phyloP scores from a whole-genome alignment of 345 rosid species.

The Brassica cretica region DNA sequence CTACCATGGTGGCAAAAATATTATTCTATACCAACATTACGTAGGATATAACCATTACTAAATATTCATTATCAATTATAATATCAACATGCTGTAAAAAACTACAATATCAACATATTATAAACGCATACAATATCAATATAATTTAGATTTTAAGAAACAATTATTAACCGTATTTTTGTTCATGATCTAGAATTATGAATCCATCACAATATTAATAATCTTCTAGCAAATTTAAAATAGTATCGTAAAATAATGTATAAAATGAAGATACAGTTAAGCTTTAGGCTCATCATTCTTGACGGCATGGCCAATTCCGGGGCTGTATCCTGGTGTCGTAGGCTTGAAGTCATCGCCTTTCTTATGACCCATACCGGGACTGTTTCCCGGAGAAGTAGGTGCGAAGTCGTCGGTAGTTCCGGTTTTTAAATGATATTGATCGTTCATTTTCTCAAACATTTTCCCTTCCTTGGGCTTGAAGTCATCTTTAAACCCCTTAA shows the following conservation, averaged over 20 bases:
- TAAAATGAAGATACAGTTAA: slow-evolving; percentile 32
- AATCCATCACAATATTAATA: slow-evolving; percentile 17
- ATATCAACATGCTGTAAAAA: background rate
- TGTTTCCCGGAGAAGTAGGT: slow-evolving; percentile 40
- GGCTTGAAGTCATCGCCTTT: slow-evolving; percentile 48
- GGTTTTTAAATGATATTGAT: slow-evolving; percentile 14
- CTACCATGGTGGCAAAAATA: background rate
- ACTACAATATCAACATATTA: slow-evolving; percentile 17
- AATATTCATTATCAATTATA: background rate
- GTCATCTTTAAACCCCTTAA: background rate
- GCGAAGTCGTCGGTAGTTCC: slow-evolving; percentile 40
- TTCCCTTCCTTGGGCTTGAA: slow-evolving; percentile 22
- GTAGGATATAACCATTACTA: background rate
- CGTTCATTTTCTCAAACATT: background rate
- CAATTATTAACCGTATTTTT: slow-evolving; percentile 1
- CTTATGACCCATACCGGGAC: slow-evolving; percentile 32
- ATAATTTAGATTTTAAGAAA: slow-evolving; percentile 6
- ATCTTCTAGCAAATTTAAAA: background rate
- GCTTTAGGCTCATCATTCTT: slow-evolving; percentile 37
- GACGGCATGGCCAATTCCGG: slow-evolving; percentile 52
- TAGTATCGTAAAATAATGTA: slow-evolving; percentile 16
- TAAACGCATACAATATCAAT: slow-evolving; percentile 8
- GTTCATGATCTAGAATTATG: slow-evolving; percentile 33
- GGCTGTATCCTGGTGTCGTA: slow-evolving; percentile 56
- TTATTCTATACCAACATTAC: background rate